Percentiles rank a stretch among this genome's conserved stretches.
Evolutionary conservation across 805 yeast genomes (phyloP).

Genomic region (Yamadazyma paraphyllophila): DNA sequence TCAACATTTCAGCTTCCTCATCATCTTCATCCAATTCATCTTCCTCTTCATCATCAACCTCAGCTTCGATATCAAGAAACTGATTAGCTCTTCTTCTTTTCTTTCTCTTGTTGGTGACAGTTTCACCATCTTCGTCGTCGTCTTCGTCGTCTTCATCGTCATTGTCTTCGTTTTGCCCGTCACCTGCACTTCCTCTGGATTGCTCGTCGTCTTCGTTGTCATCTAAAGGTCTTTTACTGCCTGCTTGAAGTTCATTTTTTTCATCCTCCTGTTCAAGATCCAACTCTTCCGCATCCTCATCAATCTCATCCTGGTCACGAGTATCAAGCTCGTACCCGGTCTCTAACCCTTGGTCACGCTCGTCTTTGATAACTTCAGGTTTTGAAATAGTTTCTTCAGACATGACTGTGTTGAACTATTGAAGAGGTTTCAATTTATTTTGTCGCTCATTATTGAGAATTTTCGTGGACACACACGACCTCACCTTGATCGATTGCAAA

Average conservation of each 20-base stretch:
- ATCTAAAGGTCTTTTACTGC: constrained; percentile 7
- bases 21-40: constrained; percentile 87
- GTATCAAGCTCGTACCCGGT: constrained; percentile 16
- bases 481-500: background rate
- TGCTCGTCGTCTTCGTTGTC: constrained; percentile 14
- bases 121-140: constrained; percentile 49
- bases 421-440: constrained; percentile 3
- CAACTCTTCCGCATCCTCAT: constrained; percentile 17
- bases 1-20: constrained; percentile 81
- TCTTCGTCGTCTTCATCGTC: constrained; percentile 57
- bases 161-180: constrained; percentile 37
- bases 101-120: constrained; percentile 44
- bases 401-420: constrained; percentile 8
- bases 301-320: constrained; percentile 16
- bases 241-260: constrained; percentile 5
- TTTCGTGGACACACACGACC: constrained; percentile 9
- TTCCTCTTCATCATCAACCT: constrained; percentile 96
- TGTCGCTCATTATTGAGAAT: constrained; percentile 8
- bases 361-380: constrained; percentile 7
- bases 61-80: constrained; percentile 98
- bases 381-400: constrained; percentile 7
- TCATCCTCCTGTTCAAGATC: constrained; percentile 11
- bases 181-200: constrained; percentile 13
- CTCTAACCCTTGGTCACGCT: constrained; percentile 7
- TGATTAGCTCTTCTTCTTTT: constrained; percentile 63